A percentile compares a stretch with the other conserved stretches of the same genome.
These are phyloP conservation scores for Hysterangium stoloniferum DNA, from an alignment of 768 basidiomycete species.

Conservation along the genomic window DNA sequence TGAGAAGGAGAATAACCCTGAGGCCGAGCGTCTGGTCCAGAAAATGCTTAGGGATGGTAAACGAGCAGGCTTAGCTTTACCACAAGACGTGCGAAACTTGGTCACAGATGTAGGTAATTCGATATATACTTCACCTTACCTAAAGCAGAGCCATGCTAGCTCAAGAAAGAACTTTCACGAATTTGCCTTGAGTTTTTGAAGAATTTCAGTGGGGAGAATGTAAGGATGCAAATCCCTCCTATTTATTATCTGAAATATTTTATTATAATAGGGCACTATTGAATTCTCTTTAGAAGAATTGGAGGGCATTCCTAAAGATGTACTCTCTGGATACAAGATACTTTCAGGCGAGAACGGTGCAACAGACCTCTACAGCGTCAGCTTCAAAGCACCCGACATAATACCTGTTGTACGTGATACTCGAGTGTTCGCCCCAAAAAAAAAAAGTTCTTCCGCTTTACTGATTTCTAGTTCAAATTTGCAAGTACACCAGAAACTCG, in stretches of 20 bases:
- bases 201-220: conserved; percentile 88
- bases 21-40: conserved; percentile 70
- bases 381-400: conserved; percentile 78
- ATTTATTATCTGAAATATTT: not conserved
- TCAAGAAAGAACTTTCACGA: conserved; percentile 74
- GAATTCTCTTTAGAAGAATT: conserved; percentile 66
- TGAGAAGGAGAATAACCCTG: conserved; percentile 48
- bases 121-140: not conserved
- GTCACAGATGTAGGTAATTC: conserved; percentile 30
- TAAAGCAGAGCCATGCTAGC: no score
- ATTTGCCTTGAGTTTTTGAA: conserved; percentile 73
- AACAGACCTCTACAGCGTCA: conserved; percentile 60
- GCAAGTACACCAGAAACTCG: conserved; percentile 67
- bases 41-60: conserved; percentile 77
- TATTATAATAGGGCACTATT: conserved; percentile 40
- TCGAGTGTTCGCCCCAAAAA: not conserved
- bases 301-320: conserved; percentile 72
- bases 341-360: conserved; percentile 41
- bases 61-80: conserved; percentile 68
- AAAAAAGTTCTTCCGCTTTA: not conserved
- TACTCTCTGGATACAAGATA: conserved; percentile 69
- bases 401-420: conserved; percentile 49
- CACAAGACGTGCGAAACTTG: conserved; percentile 50
- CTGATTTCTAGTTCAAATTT: conserved; percentile 58
- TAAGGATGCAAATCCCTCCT: conserved; percentile 23